Evolutionary conservation across 2,329 filamentous ascomycete species (phyloP).

Genomic region (Ploettnerulaceae sp.): DNA sequence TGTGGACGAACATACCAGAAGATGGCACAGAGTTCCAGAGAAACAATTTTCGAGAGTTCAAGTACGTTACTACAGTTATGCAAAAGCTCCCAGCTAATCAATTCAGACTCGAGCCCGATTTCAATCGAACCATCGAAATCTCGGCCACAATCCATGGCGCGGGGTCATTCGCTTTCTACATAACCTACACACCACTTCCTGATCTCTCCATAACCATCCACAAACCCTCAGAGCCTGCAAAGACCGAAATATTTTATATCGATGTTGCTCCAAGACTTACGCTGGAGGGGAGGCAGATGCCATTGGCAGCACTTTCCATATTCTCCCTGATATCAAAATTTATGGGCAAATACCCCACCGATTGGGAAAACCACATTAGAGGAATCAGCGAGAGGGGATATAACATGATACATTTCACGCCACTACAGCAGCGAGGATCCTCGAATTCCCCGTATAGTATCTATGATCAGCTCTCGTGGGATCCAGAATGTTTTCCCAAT

Average conservation of each 20-base stretch:
- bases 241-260: constrained; percentile 81
- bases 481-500: constrained; percentile 72
- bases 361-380: constrained; percentile 84
- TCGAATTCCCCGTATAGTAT: constrained; percentile 98
- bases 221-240: constrained; percentile 50
- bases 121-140: constrained; percentile 87
- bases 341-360: constrained; percentile 85
- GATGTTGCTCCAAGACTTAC: constrained; percentile 81
- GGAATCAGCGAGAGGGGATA: constrained; percentile 90
- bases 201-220: constrained; percentile 52
- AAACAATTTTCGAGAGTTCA: constrained; percentile 78
- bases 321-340: constrained; percentile 97
- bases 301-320: constrained; percentile 80
- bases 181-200: constrained; percentile 83
- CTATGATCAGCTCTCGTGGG: constrained; percentile 86
- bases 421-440: constrained; percentile 77
- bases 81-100: constrained; percentile 14
- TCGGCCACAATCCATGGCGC: constrained; percentile 78
- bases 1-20: constrained; percentile 94
- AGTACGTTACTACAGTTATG: constrained; percentile 50
- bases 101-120: constrained; percentile 76
- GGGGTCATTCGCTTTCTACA: constrained; percentile 92
- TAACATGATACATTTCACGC: constrained; percentile 99
- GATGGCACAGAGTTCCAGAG: constrained; percentile 71
- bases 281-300: constrained; percentile 68